Evolutionary conservation across 257 asterid species (phyloP).

Genomic region (Dorcoceras hygrometricum): DNA sequence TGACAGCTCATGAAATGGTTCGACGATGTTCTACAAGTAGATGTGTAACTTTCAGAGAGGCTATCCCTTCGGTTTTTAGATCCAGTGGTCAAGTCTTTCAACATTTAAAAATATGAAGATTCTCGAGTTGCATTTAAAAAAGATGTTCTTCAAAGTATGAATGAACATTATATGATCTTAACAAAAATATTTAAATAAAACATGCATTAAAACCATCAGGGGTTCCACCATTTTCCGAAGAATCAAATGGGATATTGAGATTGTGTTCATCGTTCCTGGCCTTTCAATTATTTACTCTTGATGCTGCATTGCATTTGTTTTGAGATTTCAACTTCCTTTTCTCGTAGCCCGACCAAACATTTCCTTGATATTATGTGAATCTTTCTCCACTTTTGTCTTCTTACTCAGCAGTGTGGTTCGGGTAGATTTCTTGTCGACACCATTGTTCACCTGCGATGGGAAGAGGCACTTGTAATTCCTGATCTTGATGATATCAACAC

Average conservation of each 20-base stretch:
- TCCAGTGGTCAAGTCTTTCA: too few species aligned
- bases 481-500: background rate
- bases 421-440: conserved; percentile 37
- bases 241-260: background rate
- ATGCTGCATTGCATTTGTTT: background rate
- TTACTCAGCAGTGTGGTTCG: conserved; percentile 48
- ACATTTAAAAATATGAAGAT: too few species aligned
- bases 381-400: conserved; percentile 77
- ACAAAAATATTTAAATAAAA: too few species aligned
- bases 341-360: conserved; percentile 83
- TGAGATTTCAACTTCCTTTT: conserved; percentile 39
- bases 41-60: too few species aligned
- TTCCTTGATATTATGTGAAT: conserved; percentile 80
- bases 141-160: background rate
- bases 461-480: background rate
- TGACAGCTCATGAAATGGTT: too few species aligned
- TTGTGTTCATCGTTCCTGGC: background rate
- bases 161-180: background rate
- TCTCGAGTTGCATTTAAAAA: too few species aligned
- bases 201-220: background rate
- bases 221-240: background rate
- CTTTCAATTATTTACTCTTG: background rate
- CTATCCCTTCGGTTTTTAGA: too few species aligned
- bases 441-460: conserved; percentile 46
- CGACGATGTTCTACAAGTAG: too few species aligned